Conservation (phyloP, 805 yeast species). For the Torulaspora indica region DNA sequence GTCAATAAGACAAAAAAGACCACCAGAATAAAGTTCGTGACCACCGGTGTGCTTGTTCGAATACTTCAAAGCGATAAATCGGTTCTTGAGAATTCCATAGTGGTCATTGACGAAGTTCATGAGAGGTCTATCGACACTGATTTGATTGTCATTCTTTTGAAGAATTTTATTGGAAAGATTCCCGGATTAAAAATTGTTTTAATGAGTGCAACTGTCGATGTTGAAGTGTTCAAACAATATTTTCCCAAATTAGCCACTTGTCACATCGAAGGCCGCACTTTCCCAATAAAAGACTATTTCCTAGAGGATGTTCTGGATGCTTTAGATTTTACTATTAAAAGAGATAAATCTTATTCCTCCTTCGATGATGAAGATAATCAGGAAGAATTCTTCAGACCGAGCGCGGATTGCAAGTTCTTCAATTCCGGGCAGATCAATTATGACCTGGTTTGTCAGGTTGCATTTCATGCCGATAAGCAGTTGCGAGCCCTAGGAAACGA, state of each 20-base stretch:
- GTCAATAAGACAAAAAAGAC: constrained; percentile 58
- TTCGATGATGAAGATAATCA: constrained; percentile 24
- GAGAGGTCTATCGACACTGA: constrained; percentile 92
- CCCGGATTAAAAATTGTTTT: constrained; percentile 62
- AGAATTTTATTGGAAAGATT: constrained; percentile 46
- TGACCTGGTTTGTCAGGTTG: constrained; percentile 58
- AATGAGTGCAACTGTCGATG: constrained; percentile 93
- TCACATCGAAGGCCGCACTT: constrained; percentile 90
- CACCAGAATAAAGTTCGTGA: constrained; percentile 81
- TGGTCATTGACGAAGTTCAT: constrained; percentile 94
- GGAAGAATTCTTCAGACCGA: constrained; percentile 48
- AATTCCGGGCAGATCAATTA: constrained; percentile 66
- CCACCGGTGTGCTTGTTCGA: constrained; percentile 86
- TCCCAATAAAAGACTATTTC: constrained; percentile 76
- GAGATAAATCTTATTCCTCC: constrained; percentile 18
- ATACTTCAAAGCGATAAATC: constrained; percentile 57
- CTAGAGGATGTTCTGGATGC: constrained; percentile 60
- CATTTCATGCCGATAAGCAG: constrained; percentile 47
- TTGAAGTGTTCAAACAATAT: constrained; percentile 58
- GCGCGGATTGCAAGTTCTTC: constrained; percentile 62
- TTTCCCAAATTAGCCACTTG: constrained; percentile 59
- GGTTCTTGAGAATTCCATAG: constrained; percentile 52
- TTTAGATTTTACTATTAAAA: constrained; percentile 51
- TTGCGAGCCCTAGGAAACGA: constrained; percentile 40
- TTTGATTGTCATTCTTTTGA: constrained; percentile 71